These are phyloP conservation scores for Fraxinus latifolia DNA, from an alignment of 305 asterid genomes.

Conservation along the genomic window DNA sequence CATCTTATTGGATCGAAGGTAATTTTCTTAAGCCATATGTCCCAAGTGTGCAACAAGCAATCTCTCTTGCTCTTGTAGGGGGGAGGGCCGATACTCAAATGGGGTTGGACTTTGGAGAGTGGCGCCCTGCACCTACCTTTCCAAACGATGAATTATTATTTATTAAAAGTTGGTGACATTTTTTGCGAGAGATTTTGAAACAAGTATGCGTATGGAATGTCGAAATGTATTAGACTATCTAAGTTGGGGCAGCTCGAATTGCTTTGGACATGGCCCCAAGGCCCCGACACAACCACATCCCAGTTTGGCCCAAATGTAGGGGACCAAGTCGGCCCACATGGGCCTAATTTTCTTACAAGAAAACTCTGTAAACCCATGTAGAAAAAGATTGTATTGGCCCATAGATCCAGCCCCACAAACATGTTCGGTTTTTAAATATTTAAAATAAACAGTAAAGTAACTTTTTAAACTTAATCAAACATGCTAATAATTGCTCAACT, in stretches of 20 bases:
- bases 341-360: background rate
- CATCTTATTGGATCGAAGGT: too few species aligned
- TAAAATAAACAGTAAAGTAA: background rate
- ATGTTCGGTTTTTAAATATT: background rate
- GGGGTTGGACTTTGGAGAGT: too few species aligned
- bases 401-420: background rate
- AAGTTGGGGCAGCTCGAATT: background rate
- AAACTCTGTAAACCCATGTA: background rate
- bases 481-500: background rate
- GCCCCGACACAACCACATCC: background rate
- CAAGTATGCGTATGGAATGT: background rate
- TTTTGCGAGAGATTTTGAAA: background rate
- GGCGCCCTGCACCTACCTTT: too few species aligned
- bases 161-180: background rate
- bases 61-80: too few species aligned
- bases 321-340: background rate
- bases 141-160: too few species aligned
- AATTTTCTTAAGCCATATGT: too few species aligned
- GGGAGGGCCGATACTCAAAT: too few species aligned
- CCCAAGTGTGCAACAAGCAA: too few species aligned
- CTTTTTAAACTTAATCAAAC: background rate
- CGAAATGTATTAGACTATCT: background rate
- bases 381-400: background rate
- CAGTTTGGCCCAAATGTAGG: background rate
- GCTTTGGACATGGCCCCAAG: background rate